phyloP scores from a whole-genome alignment of 2,329 filamentous ascomycete species.

The Verticillium longisporum region DNA sequence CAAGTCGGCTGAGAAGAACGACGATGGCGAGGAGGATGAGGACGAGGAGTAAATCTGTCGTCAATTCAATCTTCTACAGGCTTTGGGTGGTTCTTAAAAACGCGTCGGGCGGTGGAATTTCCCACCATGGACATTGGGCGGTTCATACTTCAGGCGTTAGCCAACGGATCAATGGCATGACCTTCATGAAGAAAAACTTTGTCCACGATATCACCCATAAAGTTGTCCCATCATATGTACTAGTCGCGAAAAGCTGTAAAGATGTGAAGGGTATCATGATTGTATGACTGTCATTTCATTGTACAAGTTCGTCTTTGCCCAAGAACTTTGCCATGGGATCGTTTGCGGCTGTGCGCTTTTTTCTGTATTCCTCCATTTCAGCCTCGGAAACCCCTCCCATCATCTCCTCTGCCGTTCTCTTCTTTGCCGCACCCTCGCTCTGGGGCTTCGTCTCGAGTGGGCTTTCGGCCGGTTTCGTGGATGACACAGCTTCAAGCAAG shows the following conservation, averaged over 20 bases:
- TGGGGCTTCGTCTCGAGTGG: slow-evolving; percentile 23
- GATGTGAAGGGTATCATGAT: slow-evolving; percentile 11
- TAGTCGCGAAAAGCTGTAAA: neutral
- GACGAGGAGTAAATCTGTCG: slow-evolving; percentile 61
- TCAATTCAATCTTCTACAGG: slow-evolving; percentile 7
- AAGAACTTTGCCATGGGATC: slow-evolving; percentile 85
- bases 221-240: neutral
- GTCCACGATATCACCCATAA: neutral
- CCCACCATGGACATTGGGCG: slow-evolving; percentile 30
- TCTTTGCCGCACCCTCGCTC: slow-evolving; percentile 40
- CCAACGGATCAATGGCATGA: slow-evolving; percentile 40
- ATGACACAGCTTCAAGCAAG: slow-evolving; percentile 22
- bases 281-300: slow-evolving; percentile 17
- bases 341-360: slow-evolving; percentile 63
- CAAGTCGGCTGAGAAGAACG: slow-evolving; percentile 84
- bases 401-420: slow-evolving; percentile 74
- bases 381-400: slow-evolving; percentile 71
- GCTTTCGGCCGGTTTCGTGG: slow-evolving; percentile 17
- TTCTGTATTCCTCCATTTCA: slow-evolving; percentile 79
- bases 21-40: slow-evolving; percentile 75
- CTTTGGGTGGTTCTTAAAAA: slow-evolving; percentile 10
- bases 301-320: slow-evolving; percentile 62
- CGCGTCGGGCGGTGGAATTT: slow-evolving; percentile 22
- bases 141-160: slow-evolving; percentile 46
- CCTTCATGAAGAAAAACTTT: slow-evolving; percentile 14